Percentiles rank a stretch among this genome's conserved stretches.
phyloP scores from a whole-genome alignment of 2,329 filamentous ascomycete species.

The Fusarium liriodendri region DNA sequence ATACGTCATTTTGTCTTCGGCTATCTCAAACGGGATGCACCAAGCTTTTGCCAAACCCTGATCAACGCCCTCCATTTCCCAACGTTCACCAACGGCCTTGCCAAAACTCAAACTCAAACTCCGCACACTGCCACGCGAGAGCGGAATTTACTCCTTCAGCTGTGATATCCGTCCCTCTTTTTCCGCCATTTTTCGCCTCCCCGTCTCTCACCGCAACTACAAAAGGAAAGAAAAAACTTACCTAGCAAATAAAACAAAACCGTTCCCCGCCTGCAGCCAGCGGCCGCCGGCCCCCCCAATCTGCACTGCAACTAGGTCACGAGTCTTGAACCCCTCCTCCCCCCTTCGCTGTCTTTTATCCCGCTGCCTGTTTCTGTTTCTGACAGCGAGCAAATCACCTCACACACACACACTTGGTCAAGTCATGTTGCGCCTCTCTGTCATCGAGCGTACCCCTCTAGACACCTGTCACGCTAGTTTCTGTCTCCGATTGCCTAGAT shows the following conservation, averaged over 20 bases:
- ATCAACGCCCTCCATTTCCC: constrained; percentile 13
- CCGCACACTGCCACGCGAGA: not conserved
- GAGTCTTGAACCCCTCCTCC: constrained; percentile 10
- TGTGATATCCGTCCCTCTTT: not conserved
- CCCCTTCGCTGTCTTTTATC: constrained; percentile 14
- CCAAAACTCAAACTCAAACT: not conserved
- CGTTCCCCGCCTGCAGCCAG: constrained; percentile 24
- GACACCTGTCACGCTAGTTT: constrained; percentile 22
- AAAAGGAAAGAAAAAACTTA: not conserved
- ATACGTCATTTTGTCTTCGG: constrained; percentile 29
- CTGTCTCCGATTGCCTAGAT: not conserved
- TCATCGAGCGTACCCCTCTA: constrained; percentile 4
- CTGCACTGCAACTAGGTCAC: constrained; percentile 26
- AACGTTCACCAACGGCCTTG: not conserved
- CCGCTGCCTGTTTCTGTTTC: constrained; percentile 10
- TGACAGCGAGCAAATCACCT: not conserved
- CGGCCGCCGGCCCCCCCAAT: not conserved
- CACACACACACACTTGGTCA: not conserved
- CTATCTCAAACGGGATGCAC: not conserved
- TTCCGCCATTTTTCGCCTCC: not conserved
- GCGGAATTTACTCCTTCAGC: not conserved
- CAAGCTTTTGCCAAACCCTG: constrained; percentile 29
- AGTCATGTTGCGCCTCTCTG: constrained; percentile 2
- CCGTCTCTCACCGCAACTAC: constrained; percentile 27
- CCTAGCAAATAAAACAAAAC: not conserved